Conservation (phyloP, 768 basidiomycete genomes). For the Phanerodontia chrysosporium region DNA sequence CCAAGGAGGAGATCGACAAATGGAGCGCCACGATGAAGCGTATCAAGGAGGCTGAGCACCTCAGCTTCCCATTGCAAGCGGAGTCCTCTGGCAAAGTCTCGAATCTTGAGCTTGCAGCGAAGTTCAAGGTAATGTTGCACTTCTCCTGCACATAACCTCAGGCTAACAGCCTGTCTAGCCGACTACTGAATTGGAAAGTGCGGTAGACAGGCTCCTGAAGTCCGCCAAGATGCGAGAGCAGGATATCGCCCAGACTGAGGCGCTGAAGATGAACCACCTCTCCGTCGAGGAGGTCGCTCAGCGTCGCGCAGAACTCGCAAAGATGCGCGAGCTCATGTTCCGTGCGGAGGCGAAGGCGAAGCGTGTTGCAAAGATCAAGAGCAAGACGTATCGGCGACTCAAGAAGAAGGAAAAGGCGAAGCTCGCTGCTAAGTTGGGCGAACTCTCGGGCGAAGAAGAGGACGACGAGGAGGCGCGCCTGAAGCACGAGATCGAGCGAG, state of each 20-base stretch:
- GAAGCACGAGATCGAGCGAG: conserved; percentile 74
- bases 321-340: conserved; percentile 91
- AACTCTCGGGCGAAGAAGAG: conserved; percentile 41
- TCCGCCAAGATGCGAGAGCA: conserved; percentile 80
- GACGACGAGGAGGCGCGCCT: conserved; percentile 48
- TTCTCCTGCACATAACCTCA: conserved; percentile 3
- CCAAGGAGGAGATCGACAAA: conserved; percentile 88
- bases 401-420: conserved; percentile 75
- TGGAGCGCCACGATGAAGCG: conserved; percentile 91
- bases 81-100: conserved; percentile 52
- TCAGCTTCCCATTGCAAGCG: conserved; percentile 82
- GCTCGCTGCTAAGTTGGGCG: conserved; percentile 41
- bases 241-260: conserved; percentile 74
- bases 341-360: conserved; percentile 89
- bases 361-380: conserved; percentile 92
- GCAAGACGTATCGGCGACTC: conserved; percentile 85
- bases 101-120: conserved; percentile 72
- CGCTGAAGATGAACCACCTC: conserved; percentile 79
- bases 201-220: conserved; percentile 77
- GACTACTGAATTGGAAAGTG: conserved; percentile 77
- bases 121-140: conserved; percentile 66
- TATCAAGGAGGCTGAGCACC: conserved; percentile 87
- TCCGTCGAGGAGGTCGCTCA: conserved; percentile 82
- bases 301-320: conserved; percentile 76
- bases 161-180: conserved; percentile 45